A percentile compares a stretch with the other conserved stretches of the same genome.
phyloP scores from a whole-genome alignment of 805 yeast genomes.

The Spencermartinsiella europaea region DNA sequence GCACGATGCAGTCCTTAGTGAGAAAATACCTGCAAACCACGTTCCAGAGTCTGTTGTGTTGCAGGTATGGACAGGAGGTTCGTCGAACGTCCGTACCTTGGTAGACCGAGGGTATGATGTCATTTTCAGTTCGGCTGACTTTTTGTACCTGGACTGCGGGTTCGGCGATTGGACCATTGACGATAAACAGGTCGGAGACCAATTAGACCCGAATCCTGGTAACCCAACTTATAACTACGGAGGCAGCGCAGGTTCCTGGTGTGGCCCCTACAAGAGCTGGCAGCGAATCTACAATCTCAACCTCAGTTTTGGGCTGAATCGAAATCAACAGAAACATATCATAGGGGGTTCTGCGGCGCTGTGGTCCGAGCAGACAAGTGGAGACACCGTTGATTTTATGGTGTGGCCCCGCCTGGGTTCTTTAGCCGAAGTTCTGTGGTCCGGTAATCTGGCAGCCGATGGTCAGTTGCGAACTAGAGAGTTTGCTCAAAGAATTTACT shows the following conservation, averaged over 20 bases:
- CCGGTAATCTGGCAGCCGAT: constrained; percentile 32
- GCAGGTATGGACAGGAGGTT: constrained; percentile 33
- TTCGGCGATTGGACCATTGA: constrained; percentile 34
- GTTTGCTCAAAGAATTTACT: constrained; percentile 33
- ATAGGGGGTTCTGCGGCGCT: constrained; percentile 37
- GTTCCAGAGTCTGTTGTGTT: constrained; percentile 33
- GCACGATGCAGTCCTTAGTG: constrained; percentile 34
- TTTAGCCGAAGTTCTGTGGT: constrained; percentile 38
- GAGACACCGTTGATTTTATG: constrained; percentile 28
- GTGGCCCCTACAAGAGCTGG: constrained; percentile 42
- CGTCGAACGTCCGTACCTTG: constrained; percentile 25
- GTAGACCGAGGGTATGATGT: constrained; percentile 36
- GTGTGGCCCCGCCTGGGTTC: constrained; percentile 42
- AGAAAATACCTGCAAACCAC: constrained; percentile 24
- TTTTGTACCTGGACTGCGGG: constrained; percentile 40
- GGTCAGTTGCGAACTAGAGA: constrained; percentile 29
- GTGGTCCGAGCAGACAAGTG: constrained; percentile 38
- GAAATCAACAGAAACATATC: constrained; percentile 27
- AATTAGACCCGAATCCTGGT: constrained; percentile 18
- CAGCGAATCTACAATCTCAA: constrained; percentile 35
- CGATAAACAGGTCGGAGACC: constrained; percentile 31
- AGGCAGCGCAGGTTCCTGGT: constrained; percentile 35
- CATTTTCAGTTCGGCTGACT: constrained; percentile 32
- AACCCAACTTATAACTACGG: constrained; percentile 30
- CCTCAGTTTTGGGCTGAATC: constrained; percentile 33